These are phyloP conservation scores for Plasmodium malariae DNA, from an alignment of 169 alveolate genomes.

Conservation along the genomic window DNA sequence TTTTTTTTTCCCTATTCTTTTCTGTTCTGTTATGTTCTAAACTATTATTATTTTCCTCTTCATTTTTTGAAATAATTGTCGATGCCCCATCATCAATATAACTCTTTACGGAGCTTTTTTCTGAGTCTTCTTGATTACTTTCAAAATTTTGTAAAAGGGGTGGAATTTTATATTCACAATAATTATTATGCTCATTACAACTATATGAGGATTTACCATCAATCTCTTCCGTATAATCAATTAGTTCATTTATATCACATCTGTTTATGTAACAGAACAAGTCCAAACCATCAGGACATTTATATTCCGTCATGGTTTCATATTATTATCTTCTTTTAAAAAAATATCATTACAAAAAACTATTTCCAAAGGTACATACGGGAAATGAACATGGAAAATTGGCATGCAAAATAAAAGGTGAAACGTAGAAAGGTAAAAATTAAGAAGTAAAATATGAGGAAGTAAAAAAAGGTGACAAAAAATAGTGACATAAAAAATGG, in stretches of 20 bases:
- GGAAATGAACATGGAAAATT: neutral
- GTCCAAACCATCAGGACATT: constrained; percentile 4
- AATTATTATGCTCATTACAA: constrained; percentile 13
- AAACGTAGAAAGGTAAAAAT: neutral
- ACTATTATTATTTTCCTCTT: constrained; percentile 27
- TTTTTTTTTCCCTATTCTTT: neutral
- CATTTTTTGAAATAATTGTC: constrained; percentile 42
- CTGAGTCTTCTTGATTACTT: constrained; percentile 52
- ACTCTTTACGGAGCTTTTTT: constrained; percentile 35
- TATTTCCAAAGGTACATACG: neutral
- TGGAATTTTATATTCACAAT: constrained; percentile 50
- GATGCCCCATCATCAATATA: constrained; percentile 68
- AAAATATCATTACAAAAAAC: neutral
- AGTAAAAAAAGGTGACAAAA: neutral
- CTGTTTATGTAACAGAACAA: constrained; percentile 28
- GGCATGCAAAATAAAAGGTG: neutral
- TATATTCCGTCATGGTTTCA: constrained; percentile 26
- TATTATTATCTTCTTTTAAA: constrained; percentile 10
- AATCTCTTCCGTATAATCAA: constrained; percentile 34
- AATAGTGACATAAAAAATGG: neutral
- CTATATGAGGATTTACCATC: neutral
- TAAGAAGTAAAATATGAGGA: neutral
- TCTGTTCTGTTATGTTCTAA: no score
- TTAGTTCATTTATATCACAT: constrained; percentile 33
- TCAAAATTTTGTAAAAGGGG: constrained; percentile 22